Base-by-base conservation (phyloP, 2,329 filamentous ascomycete genomes). In the Macrophomina tecta region DNA sequence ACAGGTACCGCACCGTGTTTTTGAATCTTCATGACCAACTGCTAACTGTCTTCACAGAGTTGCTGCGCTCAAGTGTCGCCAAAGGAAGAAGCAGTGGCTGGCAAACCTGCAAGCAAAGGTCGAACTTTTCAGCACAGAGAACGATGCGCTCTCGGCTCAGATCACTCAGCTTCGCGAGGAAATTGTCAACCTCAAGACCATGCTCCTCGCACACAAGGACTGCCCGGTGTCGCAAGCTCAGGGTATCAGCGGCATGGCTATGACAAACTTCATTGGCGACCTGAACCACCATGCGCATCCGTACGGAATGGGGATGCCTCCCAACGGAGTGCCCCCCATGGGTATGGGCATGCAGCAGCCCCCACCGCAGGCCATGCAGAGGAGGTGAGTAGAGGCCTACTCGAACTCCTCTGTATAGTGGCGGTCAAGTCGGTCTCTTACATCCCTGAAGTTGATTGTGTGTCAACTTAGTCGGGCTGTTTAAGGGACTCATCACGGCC, bases 1-100 rank as follows among this genome's bases (percentile, higher is more conserved):
- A 99, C 79, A 89, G 94, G 94, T 97, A 88, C 74, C 88, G 82
- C 56, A 34, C 11, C 18, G 64, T 51, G 9, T 51, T 16, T 48
- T 58, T 38, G 8, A 5, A 8, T 28, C 12, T 56, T 4, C 9
- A 23, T 18, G 1, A n/a, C 14, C 23, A 62, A 60, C 32, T 68
- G n/a, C 74, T 79, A 70, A 79, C 66, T 16, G 32, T 48, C 36
- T 6, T 36, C 30, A 28, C 70, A 97, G 95, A 76, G 93, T 99
- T 70, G 95, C 95, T 69, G 95, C 95, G 3, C 84, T 99, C 68
- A 99, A 99, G 77, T 99, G 95, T 80, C 91, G 95, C 69, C 95
- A 99, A 79, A 89, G 95, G 23, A 99, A 99, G 85, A 99, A 99
- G 85, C 95, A 98, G 77, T 99, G 95, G 95, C 87, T 98, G 67